Conservation (phyloP, 768 basidiomycete genomes). For the Obba rivulosa region DNA sequence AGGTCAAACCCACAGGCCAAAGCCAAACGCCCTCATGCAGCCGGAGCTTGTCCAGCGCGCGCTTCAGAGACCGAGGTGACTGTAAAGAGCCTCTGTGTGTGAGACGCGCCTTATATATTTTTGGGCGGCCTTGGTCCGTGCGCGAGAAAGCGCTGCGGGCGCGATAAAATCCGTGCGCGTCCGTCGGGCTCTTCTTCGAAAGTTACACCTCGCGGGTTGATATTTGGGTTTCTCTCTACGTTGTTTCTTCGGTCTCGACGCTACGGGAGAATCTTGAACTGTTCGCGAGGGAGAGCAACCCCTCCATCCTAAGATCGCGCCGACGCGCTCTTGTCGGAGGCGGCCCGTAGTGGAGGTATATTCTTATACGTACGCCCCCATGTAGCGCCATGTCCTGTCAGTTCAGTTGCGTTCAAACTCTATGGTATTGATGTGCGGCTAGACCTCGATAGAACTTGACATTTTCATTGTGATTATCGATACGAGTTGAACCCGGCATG, state of each 20-base stretch:
- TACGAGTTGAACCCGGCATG: too few species aligned
- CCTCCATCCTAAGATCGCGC: constrained; percentile 68
- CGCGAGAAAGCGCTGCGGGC: constrained; percentile 26
- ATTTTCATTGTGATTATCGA: too few species aligned
- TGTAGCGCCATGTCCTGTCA: too few species aligned
- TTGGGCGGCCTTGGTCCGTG: constrained; percentile 48
- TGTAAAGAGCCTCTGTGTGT: constrained; percentile 24
- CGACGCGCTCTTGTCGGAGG: constrained; percentile 40
- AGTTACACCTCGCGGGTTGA: constrained; percentile 69
- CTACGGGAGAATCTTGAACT: constrained; percentile 52
- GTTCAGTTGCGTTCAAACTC: too few species aligned
- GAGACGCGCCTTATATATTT: neutral
- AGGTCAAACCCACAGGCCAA: constrained; percentile 19
- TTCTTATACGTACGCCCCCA: constrained; percentile 2
- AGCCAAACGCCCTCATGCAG: constrained; percentile 9
- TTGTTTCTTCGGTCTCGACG: constrained; percentile 10
- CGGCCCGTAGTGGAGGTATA: constrained; percentile 54
- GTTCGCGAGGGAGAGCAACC: constrained; percentile 49
- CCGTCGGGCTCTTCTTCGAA: constrained; percentile 38
- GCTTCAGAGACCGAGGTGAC: constrained; percentile 37
- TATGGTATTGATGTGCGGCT: too few species aligned
- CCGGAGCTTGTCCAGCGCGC: constrained; percentile 22
- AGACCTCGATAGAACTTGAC: too few species aligned
- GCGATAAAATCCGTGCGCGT: constrained; percentile 11
- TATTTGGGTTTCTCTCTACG: constrained; percentile 57